Percentiles rank a stretch among this genome's conserved stretches.
Evolutionary conservation across 371 early-diverging fungal genomes (phyloP).

Genomic region (Circinella umbellata): DNA sequence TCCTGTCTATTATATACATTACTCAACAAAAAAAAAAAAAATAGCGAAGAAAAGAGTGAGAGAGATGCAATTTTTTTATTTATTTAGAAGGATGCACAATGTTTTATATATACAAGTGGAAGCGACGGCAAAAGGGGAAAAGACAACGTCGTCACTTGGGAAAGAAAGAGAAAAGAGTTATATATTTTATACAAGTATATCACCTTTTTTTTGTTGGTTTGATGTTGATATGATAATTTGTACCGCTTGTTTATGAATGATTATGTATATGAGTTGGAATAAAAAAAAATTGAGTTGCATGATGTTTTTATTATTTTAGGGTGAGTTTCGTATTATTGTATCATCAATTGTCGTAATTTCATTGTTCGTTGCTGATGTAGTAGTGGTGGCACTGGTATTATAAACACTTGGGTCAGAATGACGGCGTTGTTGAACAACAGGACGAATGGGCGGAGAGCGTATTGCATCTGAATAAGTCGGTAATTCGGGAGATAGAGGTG

Average conservation of each 20-base stretch:
- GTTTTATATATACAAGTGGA: neutral
- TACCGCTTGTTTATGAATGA: neutral
- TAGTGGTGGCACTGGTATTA: neutral
- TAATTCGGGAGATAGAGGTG: constrained; percentile 9
- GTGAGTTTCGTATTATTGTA: too few relatives aligned
- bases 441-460: neutral
- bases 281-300: too few relatives aligned
- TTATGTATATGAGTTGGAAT: neutral
- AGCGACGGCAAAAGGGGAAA: neutral
- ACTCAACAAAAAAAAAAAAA: too few relatives aligned
- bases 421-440: constrained; percentile 1
- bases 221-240: too few relatives aligned
- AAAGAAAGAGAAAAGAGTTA: neutral
- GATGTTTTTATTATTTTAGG: too few relatives aligned
- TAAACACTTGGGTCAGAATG: constrained; percentile 15
- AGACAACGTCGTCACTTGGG: too few relatives aligned
- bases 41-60: neutral
- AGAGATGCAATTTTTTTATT: too few relatives aligned
- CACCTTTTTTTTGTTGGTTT: neutral
- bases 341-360: neutral
- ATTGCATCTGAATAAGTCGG: constrained; percentile 13
- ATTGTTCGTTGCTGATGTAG: neutral
- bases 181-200: constrained; percentile 6
- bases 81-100: neutral
- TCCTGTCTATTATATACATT: neutral